Evolutionary conservation across 2,329 filamentous ascomycete species (phyloP).

Genomic region (Clathrospora elynae): DNA sequence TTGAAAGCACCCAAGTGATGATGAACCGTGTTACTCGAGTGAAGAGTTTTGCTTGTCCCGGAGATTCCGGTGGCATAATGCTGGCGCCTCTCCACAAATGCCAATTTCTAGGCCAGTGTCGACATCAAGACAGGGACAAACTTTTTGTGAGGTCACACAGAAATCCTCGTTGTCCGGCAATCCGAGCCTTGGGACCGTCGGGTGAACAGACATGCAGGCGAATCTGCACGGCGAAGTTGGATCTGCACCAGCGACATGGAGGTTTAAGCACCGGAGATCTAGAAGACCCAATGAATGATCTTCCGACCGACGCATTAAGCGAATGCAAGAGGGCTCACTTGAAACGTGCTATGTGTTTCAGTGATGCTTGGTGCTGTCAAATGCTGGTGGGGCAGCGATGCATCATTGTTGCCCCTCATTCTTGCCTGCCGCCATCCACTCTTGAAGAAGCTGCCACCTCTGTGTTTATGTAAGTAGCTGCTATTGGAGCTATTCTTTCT

Average conservation of each 20-base stretch:
- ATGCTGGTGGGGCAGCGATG: constrained; percentile 22
- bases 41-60: no score
- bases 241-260: constrained; percentile 4
- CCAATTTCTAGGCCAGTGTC: neutral
- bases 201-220: constrained; percentile 15
- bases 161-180: neutral
- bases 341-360: constrained; percentile 26
- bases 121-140: neutral
- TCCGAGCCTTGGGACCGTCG: neutral
- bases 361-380: constrained; percentile 21
- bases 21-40: no score
- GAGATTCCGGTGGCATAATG: no score
- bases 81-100: no score
- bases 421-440: constrained; percentile 19
- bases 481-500: constrained; percentile 7
- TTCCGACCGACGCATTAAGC: constrained; percentile 5
- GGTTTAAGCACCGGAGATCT: constrained; percentile 1
- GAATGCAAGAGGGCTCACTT: constrained; percentile 19
- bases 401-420: constrained; percentile 28
- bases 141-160: neutral
- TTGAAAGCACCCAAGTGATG: no score
- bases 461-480: no score
- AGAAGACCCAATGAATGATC: constrained; percentile 10
- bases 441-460: constrained; percentile 21
- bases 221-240: constrained; percentile 4